Base-by-base conservation (phyloP, 163 green algal species). In the Scenedesmus sp. region DNA sequence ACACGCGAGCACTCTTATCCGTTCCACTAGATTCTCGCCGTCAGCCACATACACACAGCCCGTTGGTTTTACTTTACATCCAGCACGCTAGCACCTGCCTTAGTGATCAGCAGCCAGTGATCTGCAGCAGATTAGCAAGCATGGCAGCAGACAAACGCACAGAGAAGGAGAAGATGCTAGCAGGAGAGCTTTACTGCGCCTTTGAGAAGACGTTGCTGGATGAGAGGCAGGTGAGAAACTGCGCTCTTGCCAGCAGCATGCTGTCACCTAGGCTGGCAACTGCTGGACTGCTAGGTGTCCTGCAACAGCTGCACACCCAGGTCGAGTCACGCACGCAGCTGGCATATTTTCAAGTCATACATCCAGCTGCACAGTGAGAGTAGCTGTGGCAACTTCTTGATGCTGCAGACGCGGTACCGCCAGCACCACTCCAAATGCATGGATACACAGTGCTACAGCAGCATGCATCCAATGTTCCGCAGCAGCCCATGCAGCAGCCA, bases 81-180 rank as follows among this genome's bases (percentile, higher is more conserved):
- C 62, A 70, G 2, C 9, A 70, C 9, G 62, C 18, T 3, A 10
- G 62, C 62, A 5, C 62, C 66, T 76, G 66, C 66, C 26, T 26
- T 3, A 26, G 66, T 76, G 16, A 76, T 76, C 66, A 76, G 66
- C 66, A 76, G 26, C 12, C 12, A 16, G 62, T 70, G 66, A 76
- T 34, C 66, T 76, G 66, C 66, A 76, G 66, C 16, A 76, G 26
- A 34, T 3, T 2, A 76, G 66, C 66, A 26, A 84, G 34, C 34
- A 64, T 84, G 77, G 46, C 2, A 62, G 2, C 12, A 5, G 90
- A 86, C 57, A 87, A n/a, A 12, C 81, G 88, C 18, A 90, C 34
- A 55, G 90, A 92, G 83, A 92, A 92, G 59, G 66, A 92, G 59
- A 92, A 90, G 46, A 92, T 92, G 90, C 67, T 90, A n/a, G 90